Base-by-base conservation (phyloP, 1,284 basidiomycete genomes). In the Meripilus lineatus region DNA sequence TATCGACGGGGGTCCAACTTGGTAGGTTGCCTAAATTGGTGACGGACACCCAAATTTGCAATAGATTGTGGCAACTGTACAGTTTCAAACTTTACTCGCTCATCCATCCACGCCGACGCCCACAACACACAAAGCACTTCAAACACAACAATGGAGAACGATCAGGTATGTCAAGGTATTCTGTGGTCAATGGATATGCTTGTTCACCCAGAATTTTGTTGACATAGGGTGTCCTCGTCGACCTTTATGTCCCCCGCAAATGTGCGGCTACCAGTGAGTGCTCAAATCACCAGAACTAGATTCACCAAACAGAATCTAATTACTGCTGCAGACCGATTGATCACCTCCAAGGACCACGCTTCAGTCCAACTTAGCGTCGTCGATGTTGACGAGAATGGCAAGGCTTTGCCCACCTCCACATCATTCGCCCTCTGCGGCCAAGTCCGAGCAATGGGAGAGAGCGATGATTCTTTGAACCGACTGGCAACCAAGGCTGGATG, bases 181-280 rank as follows among this genome's bases (percentile, higher is more conserved):
- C n/a, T n/a, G n/a, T n/a, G n/a, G n/a, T n/a, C n/a, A n/a, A n/a
- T n/a, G n/a, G n/a, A n/a, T n/a, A n/a, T n/a, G n/a, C n/a, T n/a
- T n/a, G n/a, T n/a, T 40, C 45, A 57, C 48, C 56, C 18, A 33
- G 38, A 35, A 50, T 47, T 28, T 33, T 32, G 34, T 32, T n/a
- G 45, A 37, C 39, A 21, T 53, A 97, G 91, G 94, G 95, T 77
- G 79, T 92, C 69, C 94, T 99, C 69, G 95, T 99, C 66, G 95
- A 99, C 81, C 93, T 99, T 72, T 99, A 99, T 80, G 93, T 99
- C 67, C 95, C 95, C 68, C 92, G 95, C 79, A 98, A 99, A 75
- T 99, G 96, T 74, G 81, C 91, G 68, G 91, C 93, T 50, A 96
- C 91, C 59, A 93, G 90, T 93, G 65, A 65, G 88, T 79, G 34